These are phyloP conservation scores for Incumbomyces delicatus DNA, from an alignment of 2,329 filamentous ascomycete species.

Conservation along the genomic window DNA sequence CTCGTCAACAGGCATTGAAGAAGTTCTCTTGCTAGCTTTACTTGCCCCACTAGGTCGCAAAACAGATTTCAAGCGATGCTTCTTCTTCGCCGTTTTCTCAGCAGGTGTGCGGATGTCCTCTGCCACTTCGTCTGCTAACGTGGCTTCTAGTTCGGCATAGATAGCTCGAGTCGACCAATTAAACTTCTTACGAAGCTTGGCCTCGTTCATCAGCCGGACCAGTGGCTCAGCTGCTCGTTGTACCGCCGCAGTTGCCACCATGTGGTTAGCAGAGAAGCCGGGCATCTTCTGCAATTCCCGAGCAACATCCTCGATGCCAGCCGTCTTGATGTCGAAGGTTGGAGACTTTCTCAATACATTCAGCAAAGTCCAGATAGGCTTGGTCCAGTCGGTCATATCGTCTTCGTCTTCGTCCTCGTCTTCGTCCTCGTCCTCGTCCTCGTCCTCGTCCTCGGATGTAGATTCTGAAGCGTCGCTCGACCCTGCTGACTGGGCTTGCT, in stretches of 20 bases:
- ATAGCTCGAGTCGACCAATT: slow-evolving; percentile 22
- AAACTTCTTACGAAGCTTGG: slow-evolving; percentile 22
- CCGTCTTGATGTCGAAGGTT: slow-evolving; percentile 20
- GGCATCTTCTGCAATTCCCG: slow-evolving; percentile 17
- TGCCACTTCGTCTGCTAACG: slow-evolving; percentile 19
- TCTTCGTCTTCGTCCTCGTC: slow-evolving; percentile 10
- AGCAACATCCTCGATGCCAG: slow-evolving; percentile 19
- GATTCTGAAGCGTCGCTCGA: slow-evolving; percentile 5
- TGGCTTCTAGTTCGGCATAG: slow-evolving; percentile 21
- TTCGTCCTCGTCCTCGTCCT: too few species aligned
- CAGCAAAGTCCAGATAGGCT: slow-evolving; percentile 19
- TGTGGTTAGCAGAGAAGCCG: slow-evolving; percentile 13
- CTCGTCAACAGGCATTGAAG: slow-evolving; percentile 22
- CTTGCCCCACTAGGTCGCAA: slow-evolving; percentile 36
- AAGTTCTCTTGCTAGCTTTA: slow-evolving; percentile 32
- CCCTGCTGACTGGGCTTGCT: neutral
- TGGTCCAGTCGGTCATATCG: slow-evolving; percentile 19
- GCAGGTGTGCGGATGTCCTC: slow-evolving; percentile 18
- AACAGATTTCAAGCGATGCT: slow-evolving; percentile 30
- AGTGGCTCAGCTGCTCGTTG: slow-evolving; percentile 17
- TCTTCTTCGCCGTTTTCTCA: slow-evolving; percentile 13
- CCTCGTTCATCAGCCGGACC: slow-evolving; percentile 20
- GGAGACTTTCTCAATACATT: slow-evolving; percentile 19
- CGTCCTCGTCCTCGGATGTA: slow-evolving; percentile 9
- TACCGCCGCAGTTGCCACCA: slow-evolving; percentile 17